These are phyloP conservation scores for Paulownia fortunei DNA, from an alignment of 257 asterid species.

Conservation along the genomic window DNA sequence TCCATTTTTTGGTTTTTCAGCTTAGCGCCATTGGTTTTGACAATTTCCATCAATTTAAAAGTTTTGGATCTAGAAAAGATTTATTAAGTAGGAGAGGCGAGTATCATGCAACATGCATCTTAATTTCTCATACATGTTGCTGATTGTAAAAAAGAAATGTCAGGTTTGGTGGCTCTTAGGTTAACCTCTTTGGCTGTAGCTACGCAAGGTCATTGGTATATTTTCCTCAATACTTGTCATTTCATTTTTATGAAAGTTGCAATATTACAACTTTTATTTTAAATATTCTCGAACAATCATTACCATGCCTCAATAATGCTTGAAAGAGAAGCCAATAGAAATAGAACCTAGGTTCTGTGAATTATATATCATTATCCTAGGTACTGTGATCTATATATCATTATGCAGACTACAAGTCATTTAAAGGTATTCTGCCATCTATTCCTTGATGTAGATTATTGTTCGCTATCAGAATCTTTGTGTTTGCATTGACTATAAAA, in stretches of 20 bases:
- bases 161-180: not conserved
- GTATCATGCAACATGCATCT: not conserved
- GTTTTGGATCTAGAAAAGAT: not conserved
- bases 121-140: not conserved
- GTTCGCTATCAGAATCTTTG: not conserved
- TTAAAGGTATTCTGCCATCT: not conserved
- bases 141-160: not conserved
- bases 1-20: not conserved
- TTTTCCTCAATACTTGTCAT: not conserved
- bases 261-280: not conserved
- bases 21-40: not conserved
- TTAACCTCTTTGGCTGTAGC: conserved; percentile 1
- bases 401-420: not conserved
- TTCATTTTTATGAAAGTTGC: not conserved
- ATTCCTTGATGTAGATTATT: conserved; percentile 6
- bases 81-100: conserved; percentile 3
- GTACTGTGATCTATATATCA: not conserved
- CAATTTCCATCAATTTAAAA: conserved; percentile 1
- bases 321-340: not conserved
- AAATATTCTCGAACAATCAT: not conserved
- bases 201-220: not conserved
- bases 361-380: not conserved
- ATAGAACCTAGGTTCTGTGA: not conserved
- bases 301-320: not conserved
- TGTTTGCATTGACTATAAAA: not conserved